Conservation (phyloP, 148 eudicot genomes). For the Heliamphora exappendiculata region DNA sequence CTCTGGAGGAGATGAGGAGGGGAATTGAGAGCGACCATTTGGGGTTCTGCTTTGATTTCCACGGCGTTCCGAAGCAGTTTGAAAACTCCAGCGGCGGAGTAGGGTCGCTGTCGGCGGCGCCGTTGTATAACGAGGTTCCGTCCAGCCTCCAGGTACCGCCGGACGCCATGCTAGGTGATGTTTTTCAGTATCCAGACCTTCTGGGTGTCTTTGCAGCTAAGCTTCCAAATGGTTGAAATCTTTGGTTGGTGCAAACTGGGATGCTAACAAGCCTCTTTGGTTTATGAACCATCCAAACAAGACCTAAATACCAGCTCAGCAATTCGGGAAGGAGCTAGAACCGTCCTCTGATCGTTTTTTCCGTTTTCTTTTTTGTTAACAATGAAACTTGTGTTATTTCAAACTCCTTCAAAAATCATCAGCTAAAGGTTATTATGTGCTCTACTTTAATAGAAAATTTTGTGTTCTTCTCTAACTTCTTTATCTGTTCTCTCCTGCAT, state of each 20-base stretch:
- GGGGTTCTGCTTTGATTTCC: slow-evolving; percentile 6
- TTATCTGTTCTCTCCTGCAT: neutral
- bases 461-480: neutral
- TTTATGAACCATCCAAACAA: too few relatives aligned
- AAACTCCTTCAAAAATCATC: too few relatives aligned
- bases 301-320: too few relatives aligned
- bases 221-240: slow-evolving; percentile 21
- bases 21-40: slow-evolving; percentile 1
- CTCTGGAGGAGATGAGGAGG: neutral
- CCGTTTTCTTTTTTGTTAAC: too few relatives aligned
- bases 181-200: slow-evolving; percentile 32
- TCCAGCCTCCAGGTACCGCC: slow-evolving; percentile 5
- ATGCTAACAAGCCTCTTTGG: too few relatives aligned
- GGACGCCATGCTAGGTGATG: slow-evolving; percentile 18
- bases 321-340: too few relatives aligned
- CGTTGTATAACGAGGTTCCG: slow-evolving; percentile 4
- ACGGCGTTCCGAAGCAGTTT: neutral
- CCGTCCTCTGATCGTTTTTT: too few relatives aligned
- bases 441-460: neutral
- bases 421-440: too few relatives aligned
- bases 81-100: neutral
- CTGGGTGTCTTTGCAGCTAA: slow-evolving; percentile 26
- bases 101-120: neutral
- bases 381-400: neutral
- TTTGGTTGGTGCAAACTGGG: neutral